Evolutionary conservation across 192 early-diverging fungal species (phyloP), one percentile per base, ranked within the genome.

Genomic region (Gigaspora rosea): DNA sequence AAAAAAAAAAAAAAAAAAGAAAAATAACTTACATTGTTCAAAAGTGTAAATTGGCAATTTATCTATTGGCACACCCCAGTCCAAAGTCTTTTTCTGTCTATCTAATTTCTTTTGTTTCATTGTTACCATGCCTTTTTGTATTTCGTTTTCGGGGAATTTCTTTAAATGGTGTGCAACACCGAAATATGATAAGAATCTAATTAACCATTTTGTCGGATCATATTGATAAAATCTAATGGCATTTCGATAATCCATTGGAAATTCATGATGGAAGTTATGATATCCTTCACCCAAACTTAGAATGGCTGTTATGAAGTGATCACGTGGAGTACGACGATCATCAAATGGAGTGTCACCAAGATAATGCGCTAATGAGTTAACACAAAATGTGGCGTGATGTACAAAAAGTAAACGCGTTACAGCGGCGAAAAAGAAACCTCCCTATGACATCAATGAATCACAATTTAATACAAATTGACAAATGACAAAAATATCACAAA

Each of bases 251-350:
- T 95, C 94, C 78, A 90, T 86, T 57, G 94, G 94, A 88, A 94
- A 95, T 83, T 94, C 88, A 80, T 95, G 93, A 82, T 95, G 94
- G 88, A 92, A 93, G 85, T 95, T 95, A 87, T 94, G 94, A 83
- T 94, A 93, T 49, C 93, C 93, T 84, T 94, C 93, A 77, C 93
- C 92, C 79, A 94, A 77, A n/a, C 92, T 93, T 58, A 91, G 86
- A 33, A 95, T 79, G 32, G 93, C 93, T 3, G 93, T 94, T 65
- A 94, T 84, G 79, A 93, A 91, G 80, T 95, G 94, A 83, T 95
- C 92, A 67, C 91, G 89, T 16, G 93, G 95, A 10, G 94, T 91
- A 73, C 90, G 89, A 41, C 90, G 86, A 81, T 97, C 94, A 83
- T 97, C 95, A 78, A 90, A 95, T 10, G 92, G 87, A 15, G 78